Base-by-base conservation (phyloP, 495 filamentous ascomycete species). In the Pseudotulostoma volvatum region DNA sequence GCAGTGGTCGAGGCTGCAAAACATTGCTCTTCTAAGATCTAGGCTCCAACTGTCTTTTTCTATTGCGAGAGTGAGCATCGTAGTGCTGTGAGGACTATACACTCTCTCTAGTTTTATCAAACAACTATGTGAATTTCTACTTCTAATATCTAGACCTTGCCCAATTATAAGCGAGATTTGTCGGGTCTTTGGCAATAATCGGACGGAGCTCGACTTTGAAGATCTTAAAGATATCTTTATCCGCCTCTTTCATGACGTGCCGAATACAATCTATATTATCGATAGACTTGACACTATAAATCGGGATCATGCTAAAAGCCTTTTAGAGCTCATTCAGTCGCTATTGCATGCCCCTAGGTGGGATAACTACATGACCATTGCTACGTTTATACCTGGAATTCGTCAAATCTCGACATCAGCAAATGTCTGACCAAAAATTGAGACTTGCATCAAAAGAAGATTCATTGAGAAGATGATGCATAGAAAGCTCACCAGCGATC, bases 381-480 rank as follows among this genome's bases (percentile, higher is more conserved):
- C 30, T 11, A 43, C 34, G 4, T 42, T 38, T 14, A 40, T 53
- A 1, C 44, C 47, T 1, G 41, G 44, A 7, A 37, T 44, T 33
- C 38, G 21, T 31, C n/a, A n/a, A n/a, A n/a, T n/a, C n/a, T n/a
- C n/a, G n/a, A n/a, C n/a, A n/a, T n/a, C n/a, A n/a, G n/a, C 49
- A 41, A 13, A 49, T 18, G 40, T 52, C 16, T 42, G 38, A 30
- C 36, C 30, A 7, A 49, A 54, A 25, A 51, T 52, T 17, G n/a
- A 35, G n/a, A 35, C 38, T 2, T 54, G 52, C 14, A 49, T 52
- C 16, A 34, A 52, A 36, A 33, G 18, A 7, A 51, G 44, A 21
- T 40, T 52, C 19, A 13, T 33, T 3, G 46, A 52, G 4, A 54
- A 50, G 34, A 14, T 37, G 35, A 20, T 37, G 18, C 18, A 14